Conservation (phyloP, 495 filamentous ascomycete genomes). For the Xylaria acuta region DNA sequence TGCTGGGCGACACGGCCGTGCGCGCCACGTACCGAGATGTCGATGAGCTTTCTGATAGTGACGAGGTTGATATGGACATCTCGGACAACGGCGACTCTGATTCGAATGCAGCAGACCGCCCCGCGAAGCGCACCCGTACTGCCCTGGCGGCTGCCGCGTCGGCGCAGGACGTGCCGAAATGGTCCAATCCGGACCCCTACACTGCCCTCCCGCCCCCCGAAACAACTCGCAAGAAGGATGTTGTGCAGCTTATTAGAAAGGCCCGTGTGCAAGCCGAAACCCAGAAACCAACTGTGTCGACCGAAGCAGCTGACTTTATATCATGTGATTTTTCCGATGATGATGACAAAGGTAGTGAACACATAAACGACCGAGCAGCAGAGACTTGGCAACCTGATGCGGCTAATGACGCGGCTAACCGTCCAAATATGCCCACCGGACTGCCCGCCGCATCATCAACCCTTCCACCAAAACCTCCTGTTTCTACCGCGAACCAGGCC, state of each 20-base stretch:
- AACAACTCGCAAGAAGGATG: slow-evolving; percentile 74
- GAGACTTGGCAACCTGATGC: not conserved
- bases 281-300: slow-evolving; percentile 62
- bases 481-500: slow-evolving; percentile 7
- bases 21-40: slow-evolving; percentile 54
- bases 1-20: slow-evolving; percentile 43
- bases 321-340: slow-evolving; percentile 73
- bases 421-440: not conserved
- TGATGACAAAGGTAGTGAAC: slow-evolving; percentile 28
- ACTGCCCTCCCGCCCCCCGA: slow-evolving; percentile 75
- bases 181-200: slow-evolving; percentile 95
- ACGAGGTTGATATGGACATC: slow-evolving; percentile 73
- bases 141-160: slow-evolving; percentile 39
- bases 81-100: slow-evolving; percentile 56
- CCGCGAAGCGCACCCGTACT: slow-evolving; percentile 53
- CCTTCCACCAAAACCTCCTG: slow-evolving; percentile 28
- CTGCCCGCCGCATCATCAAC: slow-evolving; percentile 15
- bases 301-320: slow-evolving; percentile 77
- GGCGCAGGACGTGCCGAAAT: slow-evolving; percentile 64
- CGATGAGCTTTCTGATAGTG: slow-evolving; percentile 73
- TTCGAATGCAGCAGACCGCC: slow-evolving; percentile 56
- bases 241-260: slow-evolving; percentile 87
- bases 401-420: not conserved
- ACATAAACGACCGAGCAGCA: not conserved
- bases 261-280: slow-evolving; percentile 64